These are phyloP conservation scores for Diaporthe ilicicola DNA, from an alignment of 2,329 filamentous ascomycete species.

Conservation along the genomic window DNA sequence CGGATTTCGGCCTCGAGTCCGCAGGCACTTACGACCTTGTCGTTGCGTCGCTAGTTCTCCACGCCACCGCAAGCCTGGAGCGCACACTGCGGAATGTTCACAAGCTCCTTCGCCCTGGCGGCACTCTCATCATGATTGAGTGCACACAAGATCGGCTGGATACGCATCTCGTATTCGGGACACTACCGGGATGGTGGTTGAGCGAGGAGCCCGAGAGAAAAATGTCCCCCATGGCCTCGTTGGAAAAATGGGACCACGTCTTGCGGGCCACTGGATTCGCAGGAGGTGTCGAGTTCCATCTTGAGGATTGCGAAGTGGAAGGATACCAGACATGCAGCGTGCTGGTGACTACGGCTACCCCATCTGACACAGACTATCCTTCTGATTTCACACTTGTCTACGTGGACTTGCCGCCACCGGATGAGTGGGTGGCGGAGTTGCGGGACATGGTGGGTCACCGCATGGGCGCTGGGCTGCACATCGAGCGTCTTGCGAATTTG, in stretches of 20 bases:
- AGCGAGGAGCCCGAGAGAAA: constrained; percentile 32
- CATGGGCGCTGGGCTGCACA: no score
- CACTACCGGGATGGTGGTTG: constrained; percentile 48
- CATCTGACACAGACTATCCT: no score
- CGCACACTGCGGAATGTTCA: constrained; percentile 38
- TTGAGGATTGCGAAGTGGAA: no score
- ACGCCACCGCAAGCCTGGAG: constrained; percentile 38
- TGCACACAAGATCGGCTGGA: constrained; percentile 20
- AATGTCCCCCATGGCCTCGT: not conserved
- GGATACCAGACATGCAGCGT: no score
- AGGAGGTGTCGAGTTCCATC: no score
- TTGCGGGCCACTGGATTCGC: not conserved
- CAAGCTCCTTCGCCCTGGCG: constrained; percentile 44
- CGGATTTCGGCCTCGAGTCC: no score
- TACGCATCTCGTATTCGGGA: constrained; percentile 42
- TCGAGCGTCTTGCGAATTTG: no score
- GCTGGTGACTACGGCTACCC: no score
- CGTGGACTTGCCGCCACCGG: no score
- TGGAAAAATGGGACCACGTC: not conserved
- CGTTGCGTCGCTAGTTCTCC: constrained; percentile 42
- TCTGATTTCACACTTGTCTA: no score
- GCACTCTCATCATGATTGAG: constrained; percentile 42
- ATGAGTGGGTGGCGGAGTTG: no score
- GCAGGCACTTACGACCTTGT: constrained; percentile 46
- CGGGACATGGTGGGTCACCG: no score